Evolutionary conservation across 441 rosid genomes (phyloP).

Genomic region (Flueggea neowawraea): DNA sequence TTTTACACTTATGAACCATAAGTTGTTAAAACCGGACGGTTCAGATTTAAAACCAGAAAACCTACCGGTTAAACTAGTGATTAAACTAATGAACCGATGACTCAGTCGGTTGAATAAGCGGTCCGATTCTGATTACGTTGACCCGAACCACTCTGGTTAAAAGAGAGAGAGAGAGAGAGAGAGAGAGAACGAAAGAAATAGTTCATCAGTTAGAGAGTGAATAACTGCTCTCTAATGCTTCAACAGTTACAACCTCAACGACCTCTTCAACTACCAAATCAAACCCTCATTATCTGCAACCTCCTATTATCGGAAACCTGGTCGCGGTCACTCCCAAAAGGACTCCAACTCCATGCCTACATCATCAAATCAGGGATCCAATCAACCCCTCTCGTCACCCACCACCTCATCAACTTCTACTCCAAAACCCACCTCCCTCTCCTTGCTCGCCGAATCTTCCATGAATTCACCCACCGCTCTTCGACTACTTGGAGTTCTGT

Average conservation of each 20-base stretch:
- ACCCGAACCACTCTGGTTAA: no score
- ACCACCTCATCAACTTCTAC: slow-evolving; percentile 84
- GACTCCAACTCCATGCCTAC: slow-evolving; percentile 72
- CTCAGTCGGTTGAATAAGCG: no score
- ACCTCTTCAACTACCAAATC: slow-evolving; percentile 22
- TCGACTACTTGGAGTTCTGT: slow-evolving; percentile 91
- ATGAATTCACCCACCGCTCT: slow-evolving; percentile 39
- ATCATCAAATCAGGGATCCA: slow-evolving; percentile 64
- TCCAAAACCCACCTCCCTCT: slow-evolving; percentile 72
- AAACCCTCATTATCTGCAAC: slow-evolving; percentile 40
- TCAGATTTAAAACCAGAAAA: no score
- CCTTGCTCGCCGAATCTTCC: slow-evolving; percentile 48
- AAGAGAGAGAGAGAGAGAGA: no score
- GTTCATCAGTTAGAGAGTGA: no score
- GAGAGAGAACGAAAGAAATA: no score
- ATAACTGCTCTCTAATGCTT: not conserved
- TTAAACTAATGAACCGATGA: no score
- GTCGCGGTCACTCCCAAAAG: slow-evolving; percentile 46
- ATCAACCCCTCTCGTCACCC: slow-evolving; percentile 61
- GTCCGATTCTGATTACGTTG: no score
- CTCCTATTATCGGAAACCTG: slow-evolving; percentile 59
- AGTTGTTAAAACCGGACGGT: no score
- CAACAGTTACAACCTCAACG: not conserved
- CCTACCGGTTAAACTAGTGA: no score
- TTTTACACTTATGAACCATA: no score